Percentiles rank a stretch among this genome's conserved stretches.
These are phyloP conservation scores for Podaxis sp. DNA, from an alignment of 768 basidiomycete species.

Conservation along the genomic window DNA sequence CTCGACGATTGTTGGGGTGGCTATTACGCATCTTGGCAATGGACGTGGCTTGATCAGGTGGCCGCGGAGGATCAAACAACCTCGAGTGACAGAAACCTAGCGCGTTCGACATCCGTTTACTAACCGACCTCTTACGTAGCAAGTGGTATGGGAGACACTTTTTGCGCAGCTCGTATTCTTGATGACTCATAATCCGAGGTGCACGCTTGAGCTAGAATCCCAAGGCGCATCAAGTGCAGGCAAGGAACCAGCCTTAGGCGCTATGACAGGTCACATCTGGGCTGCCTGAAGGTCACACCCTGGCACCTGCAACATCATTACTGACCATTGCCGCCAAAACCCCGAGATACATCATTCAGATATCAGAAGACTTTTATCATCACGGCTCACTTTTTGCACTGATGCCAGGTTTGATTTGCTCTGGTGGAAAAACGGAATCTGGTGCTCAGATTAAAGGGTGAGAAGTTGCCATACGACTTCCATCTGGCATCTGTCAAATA, in stretches of 20 bases:
- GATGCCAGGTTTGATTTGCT: neutral
- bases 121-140: slow-evolving; percentile 3
- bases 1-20: no score
- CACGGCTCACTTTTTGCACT: neutral
- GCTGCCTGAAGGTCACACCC: neutral
- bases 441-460: neutral
- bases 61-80: slow-evolving; percentile 1
- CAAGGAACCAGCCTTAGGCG: neutral
- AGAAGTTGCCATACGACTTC: neutral
- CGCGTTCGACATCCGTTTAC: neutral
- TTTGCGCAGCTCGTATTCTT: neutral
- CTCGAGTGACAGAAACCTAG: neutral
- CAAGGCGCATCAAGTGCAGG: neutral
- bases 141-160: neutral
- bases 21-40: no score
- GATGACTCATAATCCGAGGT: slow-evolving; percentile 8
- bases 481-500: neutral
- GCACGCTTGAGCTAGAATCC: neutral
- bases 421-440: neutral
- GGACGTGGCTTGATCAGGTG: neutral
- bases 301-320: neutral
- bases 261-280: neutral
- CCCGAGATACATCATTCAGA: neutral
- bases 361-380: neutral
- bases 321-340: neutral